Base-by-base conservation (phyloP, 2,329 filamentous ascomycete species). In the Dryadomyces sulphureus region DNA sequence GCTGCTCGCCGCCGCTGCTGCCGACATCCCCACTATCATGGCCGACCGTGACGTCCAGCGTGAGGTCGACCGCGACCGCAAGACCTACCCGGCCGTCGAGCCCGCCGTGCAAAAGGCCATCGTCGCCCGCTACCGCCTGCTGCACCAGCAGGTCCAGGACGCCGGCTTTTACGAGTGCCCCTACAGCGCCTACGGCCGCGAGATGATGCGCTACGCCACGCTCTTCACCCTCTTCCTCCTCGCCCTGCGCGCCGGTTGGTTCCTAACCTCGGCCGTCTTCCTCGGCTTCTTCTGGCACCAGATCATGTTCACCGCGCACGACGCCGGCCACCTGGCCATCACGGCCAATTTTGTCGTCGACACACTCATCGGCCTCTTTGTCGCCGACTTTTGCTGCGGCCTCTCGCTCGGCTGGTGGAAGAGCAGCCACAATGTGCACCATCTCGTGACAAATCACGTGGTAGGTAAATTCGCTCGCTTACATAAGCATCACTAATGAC, bases 371-470 rank as follows among this genome's bases (percentile, higher is more conserved):
- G 77, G 69, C 41, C 69, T 78, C 49, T 77, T 80, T 53, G 66
- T 81, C 32, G 77, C 73, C 40, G 75, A 81, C 55, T 78, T 80
- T 54, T 75, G 75, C 63, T 79, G 77, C 51, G 77, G 77, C 32
- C 64, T 82, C 17, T 79, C 74, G 3, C 75, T 81, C 45, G 77
- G 77, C 17, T 81, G 77, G 77, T 81, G 77, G 77, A 81, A 82
- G 64, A 73, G 72, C 54, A 79, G 72, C 45, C 78, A 82, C 63
- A 81, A 81, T 47, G 75, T 82, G 3, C 78, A 82, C 57, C 78
- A 82, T 53, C 67, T 82, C 3, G 63, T 81, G 47, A 81, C 78
- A 38, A 82, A 82, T 63, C 66, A 72, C 53, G 74, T 76, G 2
- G 66, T 69, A 53, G 49, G 61, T 55, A 32, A 12, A 21, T n/a